These are phyloP conservation scores for Nakaseomyces delphensis DNA, from an alignment of 1,139 yeast species.

Conservation along the genomic window DNA sequence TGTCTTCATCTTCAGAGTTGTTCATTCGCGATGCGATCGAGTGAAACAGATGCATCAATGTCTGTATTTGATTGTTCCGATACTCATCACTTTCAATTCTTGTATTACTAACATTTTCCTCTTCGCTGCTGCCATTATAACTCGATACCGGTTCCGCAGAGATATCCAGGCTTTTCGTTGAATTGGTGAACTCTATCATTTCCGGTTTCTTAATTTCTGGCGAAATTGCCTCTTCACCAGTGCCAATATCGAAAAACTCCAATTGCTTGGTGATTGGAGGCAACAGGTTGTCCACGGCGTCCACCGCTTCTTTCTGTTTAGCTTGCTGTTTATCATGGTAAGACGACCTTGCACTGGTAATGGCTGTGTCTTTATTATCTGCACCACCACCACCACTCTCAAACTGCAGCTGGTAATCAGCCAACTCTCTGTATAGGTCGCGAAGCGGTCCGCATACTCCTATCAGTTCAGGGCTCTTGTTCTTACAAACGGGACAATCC, in stretches of 20 bases:
- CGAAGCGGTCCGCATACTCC: slow-evolving; percentile 46
- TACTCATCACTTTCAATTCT: slow-evolving; percentile 8
- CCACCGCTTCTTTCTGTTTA: neutral
- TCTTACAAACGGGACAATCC: slow-evolving; percentile 46
- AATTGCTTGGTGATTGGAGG: slow-evolving; percentile 2
- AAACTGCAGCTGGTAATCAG: neutral
- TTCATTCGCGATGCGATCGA: slow-evolving; percentile 9
- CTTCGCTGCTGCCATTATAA: neutral
- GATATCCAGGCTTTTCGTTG: slow-evolving; percentile 1
- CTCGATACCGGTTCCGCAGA: neutral
- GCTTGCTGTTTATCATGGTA: neutral
- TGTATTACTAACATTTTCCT: neutral
- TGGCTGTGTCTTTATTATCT: neutral
- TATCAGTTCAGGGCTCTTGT: slow-evolving; percentile 29
- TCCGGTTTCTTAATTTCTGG: neutral
- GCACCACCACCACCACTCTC: neutral
- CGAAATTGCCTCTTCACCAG: neutral
- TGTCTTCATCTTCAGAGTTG: neutral
- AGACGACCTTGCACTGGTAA: neutral
- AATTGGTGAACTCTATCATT: neutral
- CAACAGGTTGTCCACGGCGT: neutral
- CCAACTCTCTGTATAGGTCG: slow-evolving; percentile 33
- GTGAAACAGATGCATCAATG: slow-evolving; percentile 9
- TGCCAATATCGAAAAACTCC: neutral
- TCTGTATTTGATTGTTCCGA: slow-evolving; percentile 9